These are phyloP conservation scores for Hypoxylon sp. DNA, from an alignment of 2,329 filamentous ascomycete genomes.

Conservation along the genomic window DNA sequence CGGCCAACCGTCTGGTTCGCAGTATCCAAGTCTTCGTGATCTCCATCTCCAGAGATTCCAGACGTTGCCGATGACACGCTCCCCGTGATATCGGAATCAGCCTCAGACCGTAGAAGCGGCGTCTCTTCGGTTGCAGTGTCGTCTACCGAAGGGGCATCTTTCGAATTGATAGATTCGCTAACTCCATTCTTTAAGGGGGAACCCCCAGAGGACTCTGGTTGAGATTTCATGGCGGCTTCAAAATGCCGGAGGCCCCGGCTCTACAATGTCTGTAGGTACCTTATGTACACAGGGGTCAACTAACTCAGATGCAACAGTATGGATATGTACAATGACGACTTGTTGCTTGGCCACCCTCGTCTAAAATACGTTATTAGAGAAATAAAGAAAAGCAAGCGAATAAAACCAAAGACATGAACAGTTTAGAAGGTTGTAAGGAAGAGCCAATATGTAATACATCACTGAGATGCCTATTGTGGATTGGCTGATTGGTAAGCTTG, in stretches of 20 bases:
- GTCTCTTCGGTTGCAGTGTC: conserved; percentile 48
- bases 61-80: conserved; percentile 35
- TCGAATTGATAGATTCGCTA: conserved; percentile 25
- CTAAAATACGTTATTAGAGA: neutral
- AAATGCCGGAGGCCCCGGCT: conserved; percentile 8
- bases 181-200: conserved; percentile 12
- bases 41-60: conserved; percentile 37
- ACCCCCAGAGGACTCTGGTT: conserved; percentile 21
- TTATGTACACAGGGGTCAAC: too few relatives aligned
- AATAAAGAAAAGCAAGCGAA: conserved; percentile 1
- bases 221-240: conserved; percentile 31
- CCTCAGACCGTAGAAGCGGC: conserved; percentile 49
- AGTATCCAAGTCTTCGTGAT: conserved; percentile 42
- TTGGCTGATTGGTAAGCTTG: conserved; percentile 40
- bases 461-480: conserved; percentile 23
- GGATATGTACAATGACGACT: neutral
- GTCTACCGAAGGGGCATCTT: conserved; percentile 35
- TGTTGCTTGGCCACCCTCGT: neutral
- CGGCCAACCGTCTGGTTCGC: conserved; percentile 53
- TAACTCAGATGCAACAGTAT: neutral
- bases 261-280: conserved; percentile 18
- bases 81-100: conserved; percentile 24
- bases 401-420: neutral
- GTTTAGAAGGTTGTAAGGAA: neutral
- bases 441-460: conserved; percentile 23